These are phyloP conservation scores for Monosporascus sp. DNA, from an alignment of 2,329 filamentous ascomycete genomes.

Conservation along the genomic window DNA sequence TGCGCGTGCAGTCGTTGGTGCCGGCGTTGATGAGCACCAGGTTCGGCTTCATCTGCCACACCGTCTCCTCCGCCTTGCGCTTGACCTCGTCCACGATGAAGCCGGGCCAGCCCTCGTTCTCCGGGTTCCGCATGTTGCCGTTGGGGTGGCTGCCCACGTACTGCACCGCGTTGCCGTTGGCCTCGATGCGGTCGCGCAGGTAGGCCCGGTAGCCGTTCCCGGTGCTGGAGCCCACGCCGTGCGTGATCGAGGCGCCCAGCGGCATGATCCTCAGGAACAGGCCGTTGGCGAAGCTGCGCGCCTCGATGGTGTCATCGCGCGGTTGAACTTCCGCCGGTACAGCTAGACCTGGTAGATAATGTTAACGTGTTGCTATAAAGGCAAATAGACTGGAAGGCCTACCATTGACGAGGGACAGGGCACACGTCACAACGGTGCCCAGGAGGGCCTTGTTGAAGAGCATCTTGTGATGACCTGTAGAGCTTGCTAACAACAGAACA, in stretches of 20 bases:
- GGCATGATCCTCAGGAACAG: conserved; percentile 21
- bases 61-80: conserved; percentile 11
- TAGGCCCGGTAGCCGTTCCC: conserved; percentile 18
- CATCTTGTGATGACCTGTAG: background rate
- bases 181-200: conserved; percentile 23
- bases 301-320: background rate
- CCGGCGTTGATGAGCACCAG: conserved; percentile 24
- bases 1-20: conserved; percentile 24
- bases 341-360: background rate
- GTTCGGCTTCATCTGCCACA: conserved; percentile 18
- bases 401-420: background rate
- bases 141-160: conserved; percentile 23
- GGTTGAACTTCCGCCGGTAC: background rate
- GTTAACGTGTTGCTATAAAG: background rate
- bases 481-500: background rate
- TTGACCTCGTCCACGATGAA: conserved; percentile 21
- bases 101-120: conserved; percentile 22
- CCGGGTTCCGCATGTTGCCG: conserved; percentile 23
- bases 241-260: conserved; percentile 19
- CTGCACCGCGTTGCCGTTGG: conserved; percentile 17
- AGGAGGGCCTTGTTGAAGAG: background rate
- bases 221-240: conserved; percentile 18
- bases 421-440: background rate
- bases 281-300: conserved; percentile 6
- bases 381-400: background rate